phyloP scores from a whole-genome alignment of 2,329 filamentous ascomycete genomes.

The Talaromyces amestolkiae region DNA sequence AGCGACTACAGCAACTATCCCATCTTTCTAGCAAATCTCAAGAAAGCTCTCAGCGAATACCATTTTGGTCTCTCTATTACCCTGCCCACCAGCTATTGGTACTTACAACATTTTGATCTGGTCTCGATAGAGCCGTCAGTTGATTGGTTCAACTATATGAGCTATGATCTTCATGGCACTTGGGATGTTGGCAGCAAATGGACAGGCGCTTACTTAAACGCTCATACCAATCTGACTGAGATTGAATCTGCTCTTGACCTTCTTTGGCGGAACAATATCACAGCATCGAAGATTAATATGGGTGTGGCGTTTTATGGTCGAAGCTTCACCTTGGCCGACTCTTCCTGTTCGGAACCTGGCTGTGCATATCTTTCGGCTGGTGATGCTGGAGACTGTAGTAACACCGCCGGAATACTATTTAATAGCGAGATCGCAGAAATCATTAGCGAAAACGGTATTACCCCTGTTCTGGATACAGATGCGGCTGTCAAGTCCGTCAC shows the following conservation, averaged over 20 bases:
- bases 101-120: conserved; percentile 29
- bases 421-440: conserved; percentile 25
- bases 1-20: conserved; percentile 14
- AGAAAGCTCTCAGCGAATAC: not conserved
- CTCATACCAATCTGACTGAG: conserved; percentile 35
- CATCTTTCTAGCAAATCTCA: not conserved
- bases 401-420: conserved; percentile 23
- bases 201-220: conserved; percentile 22
- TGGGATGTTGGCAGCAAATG: conserved; percentile 14
- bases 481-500: conserved; percentile 23
- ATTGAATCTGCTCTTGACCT: conserved; percentile 29
- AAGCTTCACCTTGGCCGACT: conserved; percentile 23
- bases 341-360: conserved; percentile 24
- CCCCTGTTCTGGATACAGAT: conserved; percentile 20
- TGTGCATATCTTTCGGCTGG: conserved; percentile 22
- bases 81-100: conserved; percentile 19
- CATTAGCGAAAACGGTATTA: conserved; percentile 21
- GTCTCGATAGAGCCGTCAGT: not conserved
- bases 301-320: conserved; percentile 32
- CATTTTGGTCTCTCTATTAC: conserved; percentile 13
- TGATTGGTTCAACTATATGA: conserved; percentile 18
- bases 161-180: conserved; percentile 28
- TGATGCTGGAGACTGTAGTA: conserved; percentile 23
- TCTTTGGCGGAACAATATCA: conserved; percentile 28
- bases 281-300: conserved; percentile 27